These are phyloP conservation scores for Haberlea rhodopensis DNA, from an alignment of 257 asterid genomes.

Conservation along the genomic window DNA sequence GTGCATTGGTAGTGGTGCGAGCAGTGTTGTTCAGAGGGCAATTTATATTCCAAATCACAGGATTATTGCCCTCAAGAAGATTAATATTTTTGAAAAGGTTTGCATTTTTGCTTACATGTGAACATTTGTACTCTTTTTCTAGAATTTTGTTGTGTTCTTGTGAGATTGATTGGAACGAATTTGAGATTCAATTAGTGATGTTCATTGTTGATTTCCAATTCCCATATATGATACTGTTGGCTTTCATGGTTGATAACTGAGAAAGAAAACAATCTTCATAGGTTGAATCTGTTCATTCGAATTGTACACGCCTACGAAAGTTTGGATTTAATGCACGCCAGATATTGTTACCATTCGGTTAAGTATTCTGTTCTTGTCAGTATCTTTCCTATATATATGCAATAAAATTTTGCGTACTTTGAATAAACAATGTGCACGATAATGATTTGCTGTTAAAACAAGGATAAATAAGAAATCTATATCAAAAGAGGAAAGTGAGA, in stretches of 20 bases:
- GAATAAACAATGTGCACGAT: neutral
- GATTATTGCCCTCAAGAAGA: constrained; percentile 93
- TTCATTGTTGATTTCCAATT: neutral
- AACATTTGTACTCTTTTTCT: too few relatives aligned
- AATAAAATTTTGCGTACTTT: too few relatives aligned
- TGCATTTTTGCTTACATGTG: constrained; percentile 8
- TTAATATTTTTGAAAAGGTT: constrained; percentile 96
- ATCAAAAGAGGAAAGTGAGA: too few relatives aligned
- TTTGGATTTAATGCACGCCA: neutral
- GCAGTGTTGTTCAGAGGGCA: constrained; percentile 98
- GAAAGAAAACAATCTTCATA: neutral
- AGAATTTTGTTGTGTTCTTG: neutral
- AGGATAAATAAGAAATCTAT: neutral
- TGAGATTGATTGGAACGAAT: neutral
- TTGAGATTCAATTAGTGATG: neutral
- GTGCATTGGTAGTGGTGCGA: constrained; percentile 93
- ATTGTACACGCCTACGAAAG: neutral
- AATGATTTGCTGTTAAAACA: neutral
- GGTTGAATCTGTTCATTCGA: neutral
- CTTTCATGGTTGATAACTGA: neutral
- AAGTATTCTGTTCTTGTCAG: neutral
- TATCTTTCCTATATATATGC: neutral
- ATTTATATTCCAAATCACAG: constrained; percentile 93
- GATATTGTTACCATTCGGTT: neutral
- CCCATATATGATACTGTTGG: neutral